These are phyloP conservation scores for Oidiodendron maius DNA, from an alignment of 495 filamentous ascomycete species.

Conservation along the genomic window DNA sequence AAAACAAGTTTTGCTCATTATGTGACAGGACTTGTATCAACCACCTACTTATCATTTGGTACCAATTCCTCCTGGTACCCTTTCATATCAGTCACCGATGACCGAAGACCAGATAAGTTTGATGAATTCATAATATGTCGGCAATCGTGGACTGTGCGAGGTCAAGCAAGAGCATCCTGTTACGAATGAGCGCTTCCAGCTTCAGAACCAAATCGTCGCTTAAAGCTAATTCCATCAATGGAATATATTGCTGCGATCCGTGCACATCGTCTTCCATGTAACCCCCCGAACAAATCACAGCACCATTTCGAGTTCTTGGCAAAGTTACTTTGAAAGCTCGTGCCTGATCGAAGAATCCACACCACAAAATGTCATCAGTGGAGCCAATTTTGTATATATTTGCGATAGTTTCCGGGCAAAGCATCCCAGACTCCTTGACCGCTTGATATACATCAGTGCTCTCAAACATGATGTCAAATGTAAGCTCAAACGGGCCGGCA, in stretches of 20 bases:
- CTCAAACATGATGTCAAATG: slow-evolving; percentile 44
- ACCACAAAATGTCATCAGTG: slow-evolving; percentile 29
- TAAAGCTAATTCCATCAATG: slow-evolving; percentile 17
- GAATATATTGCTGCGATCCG: slow-evolving; percentile 28
- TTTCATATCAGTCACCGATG: too few species aligned
- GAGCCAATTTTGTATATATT: slow-evolving; percentile 26
- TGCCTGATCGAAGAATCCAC: slow-evolving; percentile 34
- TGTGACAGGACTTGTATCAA: too few species aligned
- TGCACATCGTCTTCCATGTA: slow-evolving; percentile 36
- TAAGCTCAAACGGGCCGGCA: slow-evolving; percentile 44
- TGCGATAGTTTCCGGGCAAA: slow-evolving; percentile 26
- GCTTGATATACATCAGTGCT: slow-evolving; percentile 23
- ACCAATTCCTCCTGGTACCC: too few species aligned
- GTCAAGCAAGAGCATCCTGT: too few species aligned
- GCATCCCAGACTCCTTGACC: slow-evolving; percentile 28
- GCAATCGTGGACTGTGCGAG: too few species aligned
- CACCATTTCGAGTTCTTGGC: slow-evolving; percentile 22
- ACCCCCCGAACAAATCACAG: slow-evolving; percentile 15
- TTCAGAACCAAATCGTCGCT: not conserved
- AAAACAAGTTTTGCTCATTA: too few species aligned
- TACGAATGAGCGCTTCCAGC: not conserved
- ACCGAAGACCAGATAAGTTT: too few species aligned
- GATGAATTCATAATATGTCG: too few species aligned
- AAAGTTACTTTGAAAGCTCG: slow-evolving; percentile 14
- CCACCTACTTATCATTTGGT: too few species aligned